phyloP scores from a whole-genome alignment of 495 filamentous ascomycete species.

The Neurospora africana region DNA sequence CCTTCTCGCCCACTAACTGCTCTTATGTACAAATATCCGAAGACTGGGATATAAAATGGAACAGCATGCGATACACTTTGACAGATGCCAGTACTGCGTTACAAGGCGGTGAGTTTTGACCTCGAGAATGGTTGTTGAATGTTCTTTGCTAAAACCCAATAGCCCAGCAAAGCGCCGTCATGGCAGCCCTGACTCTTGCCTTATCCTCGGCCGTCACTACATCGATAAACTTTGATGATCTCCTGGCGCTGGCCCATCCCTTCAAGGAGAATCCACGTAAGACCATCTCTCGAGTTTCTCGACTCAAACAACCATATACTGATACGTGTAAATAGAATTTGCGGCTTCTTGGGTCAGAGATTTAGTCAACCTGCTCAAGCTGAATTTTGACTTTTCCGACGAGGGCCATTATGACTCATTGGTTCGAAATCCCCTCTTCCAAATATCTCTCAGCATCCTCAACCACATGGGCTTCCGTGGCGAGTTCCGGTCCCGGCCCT shows the following conservation, averaged over 20 bases:
- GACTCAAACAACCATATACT: conserved; percentile 8
- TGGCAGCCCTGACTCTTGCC: conserved; percentile 29
- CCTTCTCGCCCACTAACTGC: conserved; percentile 66
- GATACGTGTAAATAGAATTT: conserved; percentile 33
- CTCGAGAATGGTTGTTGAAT: neutral
- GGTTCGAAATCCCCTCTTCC: conserved; percentile 55
- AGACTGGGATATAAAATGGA: conserved; percentile 55
- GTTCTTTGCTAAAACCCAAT: neutral
- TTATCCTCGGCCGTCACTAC: conserved; percentile 38
- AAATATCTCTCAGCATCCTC: conserved; percentile 59
- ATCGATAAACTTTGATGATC: conserved; percentile 60
- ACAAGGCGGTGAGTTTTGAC: conserved; percentile 29
- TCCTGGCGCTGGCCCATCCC: conserved; percentile 54
- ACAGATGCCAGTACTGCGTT: conserved; percentile 29
- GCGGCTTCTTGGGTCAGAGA: conserved; percentile 46
- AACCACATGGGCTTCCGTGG: conserved; percentile 57
- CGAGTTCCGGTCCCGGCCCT: conserved; percentile 44
- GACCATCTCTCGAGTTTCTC: neutral
- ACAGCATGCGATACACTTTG: conserved; percentile 46
- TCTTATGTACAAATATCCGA: conserved; percentile 53
- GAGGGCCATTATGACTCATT: conserved; percentile 59
- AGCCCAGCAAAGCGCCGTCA: conserved; percentile 30
- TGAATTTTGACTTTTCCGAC: conserved; percentile 59
- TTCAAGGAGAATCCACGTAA: conserved; percentile 30
- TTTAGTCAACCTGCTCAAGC: conserved; percentile 53